Evolutionary conservation across 2,329 filamentous ascomycete genomes (phyloP).

Genomic region (Arachnopeziza araneosa): DNA sequence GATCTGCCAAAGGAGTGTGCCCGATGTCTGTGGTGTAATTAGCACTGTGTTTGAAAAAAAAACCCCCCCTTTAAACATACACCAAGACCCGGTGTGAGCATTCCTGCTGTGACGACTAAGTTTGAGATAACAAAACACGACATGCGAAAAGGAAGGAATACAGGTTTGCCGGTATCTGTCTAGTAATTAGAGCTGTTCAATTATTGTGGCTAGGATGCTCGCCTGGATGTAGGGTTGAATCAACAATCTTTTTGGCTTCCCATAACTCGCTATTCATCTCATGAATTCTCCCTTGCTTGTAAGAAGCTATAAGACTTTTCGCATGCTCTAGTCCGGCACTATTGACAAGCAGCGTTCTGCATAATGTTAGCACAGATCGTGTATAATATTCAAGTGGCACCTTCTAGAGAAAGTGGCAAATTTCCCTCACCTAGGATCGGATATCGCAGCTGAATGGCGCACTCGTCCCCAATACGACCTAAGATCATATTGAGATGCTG

Average conservation of each 20-base stretch:
- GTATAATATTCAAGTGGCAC: not conserved
- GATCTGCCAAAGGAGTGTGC: conserved; percentile 90
- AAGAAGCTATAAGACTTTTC: conserved; percentile 73
- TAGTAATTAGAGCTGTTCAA: conserved; percentile 8
- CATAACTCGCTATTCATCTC: conserved; percentile 88
- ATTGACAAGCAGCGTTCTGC: conserved; percentile 80
- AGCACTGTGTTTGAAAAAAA: conserved; percentile 1
- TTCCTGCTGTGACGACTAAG: conserved; percentile 88
- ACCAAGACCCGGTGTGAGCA: conserved; percentile 84
- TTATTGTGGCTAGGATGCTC: conserved; percentile 30
- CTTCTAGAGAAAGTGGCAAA: conserved; percentile 6
- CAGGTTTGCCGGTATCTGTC: conserved; percentile 82
- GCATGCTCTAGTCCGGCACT: conserved; percentile 74
- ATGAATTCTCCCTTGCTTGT: conserved; percentile 76
- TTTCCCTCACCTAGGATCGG: conserved; percentile 82
- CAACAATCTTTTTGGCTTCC: conserved; percentile 94
- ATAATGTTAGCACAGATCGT: conserved; percentile 4
- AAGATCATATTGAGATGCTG: conserved; percentile 87
- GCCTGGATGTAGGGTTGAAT: conserved; percentile 95
- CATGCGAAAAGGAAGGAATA: conserved; percentile 96
- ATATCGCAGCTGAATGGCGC: conserved; percentile 79
- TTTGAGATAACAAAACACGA: conserved; percentile 92
- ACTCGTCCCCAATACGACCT: conserved; percentile 93
- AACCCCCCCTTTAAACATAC: conserved; percentile 43
- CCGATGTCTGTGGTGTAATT: conserved; percentile 53